Evolutionary conservation across 202 grass and related monocot genomes (phyloP).

Genomic region (Hordeum pubiflorum): DNA sequence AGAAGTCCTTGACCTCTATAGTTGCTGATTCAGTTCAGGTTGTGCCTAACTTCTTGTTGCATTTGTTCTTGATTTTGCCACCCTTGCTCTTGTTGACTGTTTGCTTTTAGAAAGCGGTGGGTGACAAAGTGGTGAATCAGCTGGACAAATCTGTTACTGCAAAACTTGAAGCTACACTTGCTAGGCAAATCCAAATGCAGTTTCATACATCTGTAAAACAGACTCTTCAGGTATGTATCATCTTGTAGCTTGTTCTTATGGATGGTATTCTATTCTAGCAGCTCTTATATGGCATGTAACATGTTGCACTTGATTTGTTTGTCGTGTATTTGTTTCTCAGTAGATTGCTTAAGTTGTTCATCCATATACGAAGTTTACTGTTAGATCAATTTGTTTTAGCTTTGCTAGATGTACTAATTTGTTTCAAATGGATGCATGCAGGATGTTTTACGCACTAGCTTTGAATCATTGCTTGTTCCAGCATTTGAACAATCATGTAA

Average conservation of each 20-base stretch:
- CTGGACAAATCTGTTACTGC: constrained; percentile 86
- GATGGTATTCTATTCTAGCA: constrained; percentile 1
- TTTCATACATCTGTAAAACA: constrained; percentile 91
- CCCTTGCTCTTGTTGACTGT: constrained; percentile 8
- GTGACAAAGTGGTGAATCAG: constrained; percentile 84
- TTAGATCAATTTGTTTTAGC: constrained; percentile 1
- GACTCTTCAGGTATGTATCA: constrained; percentile 64
- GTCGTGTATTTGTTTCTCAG: neutral
- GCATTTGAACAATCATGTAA: constrained; percentile 91
- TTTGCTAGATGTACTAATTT: constrained; percentile 12
- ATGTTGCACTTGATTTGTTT: neutral
- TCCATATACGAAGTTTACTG: constrained; percentile 1
- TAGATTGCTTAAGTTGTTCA: neutral
- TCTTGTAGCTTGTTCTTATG: constrained; percentile 9
- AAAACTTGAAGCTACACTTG: constrained; percentile 83
- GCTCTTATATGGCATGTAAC: neutral
- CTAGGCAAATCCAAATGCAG: constrained; percentile 88
- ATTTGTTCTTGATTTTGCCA: neutral
- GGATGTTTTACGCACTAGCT: constrained; percentile 69
- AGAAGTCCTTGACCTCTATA: constrained; percentile 52
- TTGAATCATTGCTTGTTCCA: constrained; percentile 80
- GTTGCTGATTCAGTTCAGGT: constrained; percentile 93
- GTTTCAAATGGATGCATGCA: constrained; percentile 35
- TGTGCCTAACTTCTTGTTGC: constrained; percentile 18
- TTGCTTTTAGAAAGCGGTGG: constrained; percentile 65